These are phyloP conservation scores for Vinca minor DNA, from an alignment of 257 asterid species.

Conservation along the genomic window DNA sequence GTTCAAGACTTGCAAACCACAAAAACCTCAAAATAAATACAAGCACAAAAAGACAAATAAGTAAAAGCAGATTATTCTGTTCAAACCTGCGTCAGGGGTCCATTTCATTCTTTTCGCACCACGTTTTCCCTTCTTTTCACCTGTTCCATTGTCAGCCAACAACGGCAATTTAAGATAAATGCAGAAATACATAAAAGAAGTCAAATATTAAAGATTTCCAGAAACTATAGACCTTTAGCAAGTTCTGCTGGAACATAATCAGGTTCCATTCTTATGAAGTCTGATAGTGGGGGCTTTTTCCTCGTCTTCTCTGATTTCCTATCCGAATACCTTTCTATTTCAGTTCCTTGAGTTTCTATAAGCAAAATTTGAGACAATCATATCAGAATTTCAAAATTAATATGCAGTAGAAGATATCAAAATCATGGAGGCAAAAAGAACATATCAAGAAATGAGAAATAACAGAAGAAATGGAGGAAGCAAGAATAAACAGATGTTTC, in stretches of 20 bases:
- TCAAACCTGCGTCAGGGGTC: conserved; percentile 41
- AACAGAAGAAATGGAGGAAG: background rate
- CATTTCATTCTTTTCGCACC: conserved; percentile 41
- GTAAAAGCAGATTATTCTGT: conserved; percentile 1
- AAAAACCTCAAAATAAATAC: background rate
- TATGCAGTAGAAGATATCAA: conserved; percentile 2
- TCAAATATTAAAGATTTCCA: background rate
- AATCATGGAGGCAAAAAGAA: background rate
- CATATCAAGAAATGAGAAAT: background rate
- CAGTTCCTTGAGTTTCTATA: conserved; percentile 36
- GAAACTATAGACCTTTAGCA: conserved; percentile 34
- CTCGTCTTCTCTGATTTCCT: conserved; percentile 18
- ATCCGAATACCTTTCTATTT: conserved; percentile 55
- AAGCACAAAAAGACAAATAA: conserved; percentile 1
- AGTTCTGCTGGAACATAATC: conserved; percentile 65
- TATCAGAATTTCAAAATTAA: background rate
- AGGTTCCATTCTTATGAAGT: conserved; percentile 36
- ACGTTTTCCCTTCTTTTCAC: conserved; percentile 28
- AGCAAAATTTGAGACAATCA: background rate
- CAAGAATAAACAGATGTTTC: background rate
- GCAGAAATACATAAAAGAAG: background rate
- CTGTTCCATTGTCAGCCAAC: conserved; percentile 24
- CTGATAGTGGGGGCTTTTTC: conserved; percentile 34
- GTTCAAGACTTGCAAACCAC: background rate
- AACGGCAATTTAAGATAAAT: conserved; percentile 4